A percentile compares a stretch with the other conserved stretches of the same genome.
Evolutionary conservation across 208 protist genomes (phyloP).

Genomic region (Leishmania amazonensis): DNA sequence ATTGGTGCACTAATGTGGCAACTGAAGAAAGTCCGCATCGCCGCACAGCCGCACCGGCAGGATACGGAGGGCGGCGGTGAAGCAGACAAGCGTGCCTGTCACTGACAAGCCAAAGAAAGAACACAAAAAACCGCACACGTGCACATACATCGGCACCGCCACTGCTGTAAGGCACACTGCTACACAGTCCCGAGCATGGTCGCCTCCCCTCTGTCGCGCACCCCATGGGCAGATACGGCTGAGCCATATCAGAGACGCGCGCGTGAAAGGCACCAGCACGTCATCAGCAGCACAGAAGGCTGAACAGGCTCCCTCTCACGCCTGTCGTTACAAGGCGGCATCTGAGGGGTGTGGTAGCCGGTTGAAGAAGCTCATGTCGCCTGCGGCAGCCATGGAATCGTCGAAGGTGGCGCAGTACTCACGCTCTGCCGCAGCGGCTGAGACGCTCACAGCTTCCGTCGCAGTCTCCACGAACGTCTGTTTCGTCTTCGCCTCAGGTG

Average conservation of each 20-base stretch:
- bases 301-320: not conserved
- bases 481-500: not conserved
- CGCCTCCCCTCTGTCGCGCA: not conserved
- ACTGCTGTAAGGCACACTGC: not conserved
- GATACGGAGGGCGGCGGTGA: not conserved
- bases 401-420: conserved; percentile 20
- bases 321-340: not conserved
- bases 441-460: not conserved
- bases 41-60: not conserved
- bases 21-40: too few relatives aligned
- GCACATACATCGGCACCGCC: not conserved
- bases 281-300: not conserved
- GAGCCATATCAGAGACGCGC: not conserved
- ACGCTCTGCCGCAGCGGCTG: not conserved
- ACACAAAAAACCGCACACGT: not conserved
- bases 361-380: conserved; percentile 20
- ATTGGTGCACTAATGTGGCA: not conserved
- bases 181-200: too few relatives aligned
- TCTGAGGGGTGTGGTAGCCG: conserved; percentile 16
- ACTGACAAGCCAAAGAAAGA: not conserved
- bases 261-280: not conserved
- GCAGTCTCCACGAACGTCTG: not conserved
- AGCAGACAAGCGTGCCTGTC: not conserved
- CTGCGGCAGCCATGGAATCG: not conserved
- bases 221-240: not conserved